Evolutionary conservation across 2,329 filamentous ascomycete genomes (phyloP), one percentile per base, ranked within the genome.

Genomic region (Sclerotinia subarctica): DNA sequence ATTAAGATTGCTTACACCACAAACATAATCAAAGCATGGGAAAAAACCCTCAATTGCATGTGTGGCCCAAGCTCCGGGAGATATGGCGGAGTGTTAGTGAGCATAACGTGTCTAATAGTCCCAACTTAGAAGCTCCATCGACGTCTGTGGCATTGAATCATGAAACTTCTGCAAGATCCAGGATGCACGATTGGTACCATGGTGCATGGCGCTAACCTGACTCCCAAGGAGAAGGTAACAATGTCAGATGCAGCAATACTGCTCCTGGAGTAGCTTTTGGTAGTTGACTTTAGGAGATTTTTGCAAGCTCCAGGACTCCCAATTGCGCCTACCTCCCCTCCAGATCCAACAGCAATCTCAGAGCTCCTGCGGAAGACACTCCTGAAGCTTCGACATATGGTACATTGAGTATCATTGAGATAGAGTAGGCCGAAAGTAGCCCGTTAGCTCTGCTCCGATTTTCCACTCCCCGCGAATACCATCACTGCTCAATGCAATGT

Each of bases 401-500:
- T 49, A 24, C 11, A n/a, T 49, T 49, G 13, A 47, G 46, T 49
- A 21, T 49, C 6, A 35, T 60, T 60, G 13, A 49, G 44, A 35
- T 49, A 35, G n/a, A 35, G 29, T 49, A 60, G 58, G 58, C 58
- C 21, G 26, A 60, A 60, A 60, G 58, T 60, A 60, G 58, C 58
- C 5, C 29, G 29, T 60, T 60, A 60, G 26, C 44, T 49, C 44
- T 60, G 26, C 58, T 60, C 58, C 58, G 58, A 44, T n/a, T 49
- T 26, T 49, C 44, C 44, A 29, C 13, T 60, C 21, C 44, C 57
- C 44, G 29, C 44, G 21, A 49, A 49, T 35, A 49, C 58, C 13
- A 60, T 60, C 58, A 49, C 1, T 60, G 5, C 58, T 60, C 44
- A 35, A 49, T 47, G 19, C 26, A 60, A 60, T 49, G 13, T 60